Base-by-base conservation (phyloP, 2,329 filamentous ascomycete species). In the Colletotrichum chrysophilum region DNA sequence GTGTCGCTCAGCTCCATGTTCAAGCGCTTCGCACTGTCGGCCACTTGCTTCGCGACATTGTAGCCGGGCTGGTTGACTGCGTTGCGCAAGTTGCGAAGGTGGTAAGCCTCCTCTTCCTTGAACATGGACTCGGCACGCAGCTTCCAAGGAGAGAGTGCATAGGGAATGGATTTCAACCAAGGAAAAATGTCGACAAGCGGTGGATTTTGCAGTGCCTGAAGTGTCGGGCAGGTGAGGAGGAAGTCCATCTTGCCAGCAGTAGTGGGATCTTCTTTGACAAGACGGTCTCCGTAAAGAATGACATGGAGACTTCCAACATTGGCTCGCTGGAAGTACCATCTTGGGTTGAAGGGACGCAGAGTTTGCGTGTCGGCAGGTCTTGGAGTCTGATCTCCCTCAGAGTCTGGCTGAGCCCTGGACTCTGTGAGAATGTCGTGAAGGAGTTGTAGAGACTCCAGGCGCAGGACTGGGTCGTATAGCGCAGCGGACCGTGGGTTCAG, bases 131-230 rank as follows among this genome's bases (percentile, higher is more conserved):
- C 43, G 5, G 43, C 71, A 16, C 32, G n/a, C 14, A 68, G 36
- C 28, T 74, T 74, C 67, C 71, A 74, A 12, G 71, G 71, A 10
- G 72, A 75, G 6, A 75, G 30, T 32, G n/a, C 28, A 34, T 66
- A 52, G 5, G 68, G 68, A 24, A 75, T 16, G 30, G 60, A 36
- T 34, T 28, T 71, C 13, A 75, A 55, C 52, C 60, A 71, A 21
- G 68, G 28, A 13, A 75, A 66, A 6, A 12, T 21, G 52, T 75
- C 61, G 28, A 66, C 68, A 4, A 71, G 21, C 1, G 36, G 8
- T 8, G 16, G 10, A 7, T 62, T 18, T 2, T n/a, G 18, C 2
- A 71, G 12, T 3, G 62, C 43, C 2, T 26, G 55, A 13, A 26
- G 7, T 1, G 72, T 71, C 0, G 72, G 36, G 5, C 24, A 30